phyloP scores from a whole-genome alignment of 805 yeast species.

The Metschnikowia picachoensis region DNA sequence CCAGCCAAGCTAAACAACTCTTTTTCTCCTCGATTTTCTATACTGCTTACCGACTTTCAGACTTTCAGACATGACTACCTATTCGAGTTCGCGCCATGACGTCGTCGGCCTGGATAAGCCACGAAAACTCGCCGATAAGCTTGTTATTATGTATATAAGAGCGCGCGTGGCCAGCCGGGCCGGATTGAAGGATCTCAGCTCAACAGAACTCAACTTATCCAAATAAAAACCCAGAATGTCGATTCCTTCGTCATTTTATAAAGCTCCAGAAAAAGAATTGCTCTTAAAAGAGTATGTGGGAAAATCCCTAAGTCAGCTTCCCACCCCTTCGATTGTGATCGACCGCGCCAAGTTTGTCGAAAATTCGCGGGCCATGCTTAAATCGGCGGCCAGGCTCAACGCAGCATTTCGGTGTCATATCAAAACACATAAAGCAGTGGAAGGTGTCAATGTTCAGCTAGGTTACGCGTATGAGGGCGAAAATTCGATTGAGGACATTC shows the following conservation, averaged over 20 bases:
- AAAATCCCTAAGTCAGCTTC: conserved; percentile 40
- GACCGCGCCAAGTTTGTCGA: conserved; percentile 35
- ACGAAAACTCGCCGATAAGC: no score
- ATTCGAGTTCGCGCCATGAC: no score
- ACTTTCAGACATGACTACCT: no score
- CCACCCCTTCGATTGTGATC: conserved; percentile 59
- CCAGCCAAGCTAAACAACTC: no score
- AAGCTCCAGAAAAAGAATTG: conserved; percentile 21
- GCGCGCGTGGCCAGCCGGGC: no score
- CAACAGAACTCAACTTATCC: no score
- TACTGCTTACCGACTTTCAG: no score
- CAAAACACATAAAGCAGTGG: conserved; percentile 69
- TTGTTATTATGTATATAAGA: no score
- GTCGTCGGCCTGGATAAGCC: no score
- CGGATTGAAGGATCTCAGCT: no score
- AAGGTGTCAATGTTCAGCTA: conserved; percentile 54
- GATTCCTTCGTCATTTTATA: conserved; percentile 12
- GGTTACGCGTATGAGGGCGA: conserved; percentile 22
- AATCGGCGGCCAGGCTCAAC: conserved; percentile 35
- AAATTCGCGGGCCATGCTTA: conserved; percentile 51
- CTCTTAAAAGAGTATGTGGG: conserved; percentile 36
- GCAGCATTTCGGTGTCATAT: conserved; percentile 64
- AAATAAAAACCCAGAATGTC: no score
- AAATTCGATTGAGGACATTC: conserved; percentile 22
- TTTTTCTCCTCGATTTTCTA: no score